phyloP scores from a whole-genome alignment of 306 rosid species.

The Malus domestica region DNA sequence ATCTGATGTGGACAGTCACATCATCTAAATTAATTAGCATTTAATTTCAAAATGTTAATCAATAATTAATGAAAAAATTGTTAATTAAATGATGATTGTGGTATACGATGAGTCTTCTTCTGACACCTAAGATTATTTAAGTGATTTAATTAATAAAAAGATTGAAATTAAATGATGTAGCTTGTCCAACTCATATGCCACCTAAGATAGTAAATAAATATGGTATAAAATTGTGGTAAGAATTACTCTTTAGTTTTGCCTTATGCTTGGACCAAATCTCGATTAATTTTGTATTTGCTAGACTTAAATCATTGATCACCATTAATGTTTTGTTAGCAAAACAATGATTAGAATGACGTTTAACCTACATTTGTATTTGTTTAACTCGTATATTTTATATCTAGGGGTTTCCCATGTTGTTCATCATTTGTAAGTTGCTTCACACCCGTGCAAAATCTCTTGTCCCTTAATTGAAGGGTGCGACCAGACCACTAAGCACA shows the following conservation, averaged over 20 bases:
- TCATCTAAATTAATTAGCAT: too few species aligned
- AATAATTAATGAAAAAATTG: too few species aligned
- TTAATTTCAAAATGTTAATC: too few species aligned
- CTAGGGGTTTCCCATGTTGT: neutral
- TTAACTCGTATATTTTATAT: neutral
- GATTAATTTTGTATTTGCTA: neutral
- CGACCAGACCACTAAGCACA: neutral
- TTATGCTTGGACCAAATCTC: conserved; percentile 6
- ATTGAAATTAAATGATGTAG: too few species aligned
- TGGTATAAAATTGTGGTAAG: too few species aligned
- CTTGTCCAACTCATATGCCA: too few species aligned
- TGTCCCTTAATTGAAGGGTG: neutral
- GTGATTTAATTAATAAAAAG: too few species aligned
- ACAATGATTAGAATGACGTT: neutral
- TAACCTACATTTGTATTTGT: neutral
- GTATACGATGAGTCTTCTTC: too few species aligned
- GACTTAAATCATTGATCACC: neutral
- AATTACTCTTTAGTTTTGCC: neutral
- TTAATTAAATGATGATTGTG: too few species aligned
- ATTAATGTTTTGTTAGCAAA: neutral
- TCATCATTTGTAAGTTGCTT: neutral
- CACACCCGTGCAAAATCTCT: neutral
- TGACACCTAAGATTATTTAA: too few species aligned
- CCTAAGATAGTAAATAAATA: too few species aligned
- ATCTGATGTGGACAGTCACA: too few species aligned